Evolutionary conservation across 768 basidiomycete species (phyloP).

Genomic region (Amanita inopinata): DNA sequence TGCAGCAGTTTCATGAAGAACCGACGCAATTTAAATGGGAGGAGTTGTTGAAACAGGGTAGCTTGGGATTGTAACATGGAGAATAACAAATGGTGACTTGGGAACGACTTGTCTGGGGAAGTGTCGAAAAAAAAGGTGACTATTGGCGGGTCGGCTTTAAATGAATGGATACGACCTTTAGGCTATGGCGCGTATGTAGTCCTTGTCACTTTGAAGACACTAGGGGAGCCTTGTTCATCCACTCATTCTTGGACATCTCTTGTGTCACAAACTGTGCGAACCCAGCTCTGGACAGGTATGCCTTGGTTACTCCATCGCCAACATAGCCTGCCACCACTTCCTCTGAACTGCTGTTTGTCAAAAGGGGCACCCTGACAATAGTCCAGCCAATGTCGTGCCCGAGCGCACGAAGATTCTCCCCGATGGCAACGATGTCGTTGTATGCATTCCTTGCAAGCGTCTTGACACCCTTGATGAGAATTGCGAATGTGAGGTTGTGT

Average conservation of each 20-base stretch:
- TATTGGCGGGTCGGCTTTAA: no score
- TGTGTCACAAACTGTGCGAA: slow-evolving; percentile 52
- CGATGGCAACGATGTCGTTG: slow-evolving; percentile 57
- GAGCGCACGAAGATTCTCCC: slow-evolving; percentile 39
- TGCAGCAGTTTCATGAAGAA: slow-evolving; percentile 68
- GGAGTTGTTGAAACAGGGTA: slow-evolving; percentile 52
- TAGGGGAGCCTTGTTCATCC: slow-evolving; percentile 45
- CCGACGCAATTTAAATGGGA: slow-evolving; percentile 80
- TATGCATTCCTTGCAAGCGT: slow-evolving; percentile 48
- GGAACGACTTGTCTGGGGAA: no score
- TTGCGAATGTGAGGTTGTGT: slow-evolving; percentile 34
- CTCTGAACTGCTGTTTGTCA: slow-evolving; percentile 39
- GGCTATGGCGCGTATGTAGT: no score
- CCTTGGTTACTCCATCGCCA: slow-evolving; percentile 49
- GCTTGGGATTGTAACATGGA: slow-evolving; percentile 11
- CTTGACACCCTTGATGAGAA: slow-evolving; percentile 32
- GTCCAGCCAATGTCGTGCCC: slow-evolving; percentile 56
- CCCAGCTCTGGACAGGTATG: slow-evolving; percentile 41
- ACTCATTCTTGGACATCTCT: slow-evolving; percentile 48
- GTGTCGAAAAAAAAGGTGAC: no score
- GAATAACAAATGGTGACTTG: no score
- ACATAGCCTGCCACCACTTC: slow-evolving; percentile 52
- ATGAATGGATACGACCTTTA: no score
- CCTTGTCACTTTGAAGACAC: slow-evolving; percentile 15
- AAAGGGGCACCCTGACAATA: slow-evolving; percentile 55